Evolutionary conservation across 257 asterid genomes (phyloP).

Genomic region (Nicotiana paniculata): DNA sequence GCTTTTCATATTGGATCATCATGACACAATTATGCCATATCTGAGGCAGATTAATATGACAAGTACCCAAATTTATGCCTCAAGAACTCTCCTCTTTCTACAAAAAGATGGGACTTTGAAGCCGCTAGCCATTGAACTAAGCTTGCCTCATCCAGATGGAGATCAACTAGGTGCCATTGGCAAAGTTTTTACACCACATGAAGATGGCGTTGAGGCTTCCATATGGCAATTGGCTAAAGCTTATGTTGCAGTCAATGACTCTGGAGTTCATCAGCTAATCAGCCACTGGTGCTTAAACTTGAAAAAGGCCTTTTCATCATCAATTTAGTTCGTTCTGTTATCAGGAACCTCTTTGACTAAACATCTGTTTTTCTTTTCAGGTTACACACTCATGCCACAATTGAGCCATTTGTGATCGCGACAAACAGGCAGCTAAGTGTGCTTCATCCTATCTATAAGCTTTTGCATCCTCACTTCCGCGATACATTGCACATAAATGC

Average conservation of each 20-base stretch:
- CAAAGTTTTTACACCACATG: conserved; percentile 41
- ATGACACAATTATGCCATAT: conserved; percentile 50
- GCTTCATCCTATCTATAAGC: conserved; percentile 61
- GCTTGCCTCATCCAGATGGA: conserved; percentile 43
- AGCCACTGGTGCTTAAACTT: conserved; percentile 40
- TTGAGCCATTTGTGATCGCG: conserved; percentile 67
- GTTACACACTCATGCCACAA: conserved; percentile 56
- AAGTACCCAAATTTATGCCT: conserved; percentile 38
- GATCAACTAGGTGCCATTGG: conserved; percentile 34
- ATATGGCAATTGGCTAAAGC: conserved; percentile 60
- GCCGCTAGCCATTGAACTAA: conserved; percentile 48
- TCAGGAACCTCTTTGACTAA: neutral
- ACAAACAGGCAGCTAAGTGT: conserved; percentile 53
- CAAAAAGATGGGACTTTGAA: conserved; percentile 34
- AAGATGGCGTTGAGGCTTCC: conserved; percentile 27
- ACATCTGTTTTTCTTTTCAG: conserved; percentile 11
- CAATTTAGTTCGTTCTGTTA: neutral
- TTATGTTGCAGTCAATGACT: conserved; percentile 43
- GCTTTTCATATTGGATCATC: conserved; percentile 47
- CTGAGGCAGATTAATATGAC: conserved; percentile 49
- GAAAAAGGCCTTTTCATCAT: neutral
- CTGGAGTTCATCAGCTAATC: conserved; percentile 54
- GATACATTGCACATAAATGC: conserved; percentile 77
- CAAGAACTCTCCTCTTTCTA: conserved; percentile 49
- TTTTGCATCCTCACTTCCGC: conserved; percentile 62